phyloP scores from a whole-genome alignment of 805 yeast species.

The Saturnispora kantuleensis region DNA sequence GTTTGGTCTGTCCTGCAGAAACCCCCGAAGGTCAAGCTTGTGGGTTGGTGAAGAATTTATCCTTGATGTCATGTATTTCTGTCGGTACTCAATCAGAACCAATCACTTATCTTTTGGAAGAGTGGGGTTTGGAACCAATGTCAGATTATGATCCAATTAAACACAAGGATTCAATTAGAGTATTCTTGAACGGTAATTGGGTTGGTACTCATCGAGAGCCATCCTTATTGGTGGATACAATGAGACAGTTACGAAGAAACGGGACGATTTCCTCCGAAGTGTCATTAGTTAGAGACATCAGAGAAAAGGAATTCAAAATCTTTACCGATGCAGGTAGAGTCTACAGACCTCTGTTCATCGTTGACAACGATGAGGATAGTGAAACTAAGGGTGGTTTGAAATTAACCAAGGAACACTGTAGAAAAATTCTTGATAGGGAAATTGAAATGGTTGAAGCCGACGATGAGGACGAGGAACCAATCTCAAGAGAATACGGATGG shows the following conservation, averaged over 20 bases:
- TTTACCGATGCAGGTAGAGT: slow-evolving; percentile 99
- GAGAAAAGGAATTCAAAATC: slow-evolving; percentile 92
- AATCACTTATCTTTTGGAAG: slow-evolving; percentile 83
- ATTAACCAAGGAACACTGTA: slow-evolving; percentile 76
- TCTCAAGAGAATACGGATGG: slow-evolving; percentile 59
- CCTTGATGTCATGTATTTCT: slow-evolving; percentile 94
- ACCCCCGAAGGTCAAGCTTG: slow-evolving; percentile 99
- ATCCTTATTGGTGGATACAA: slow-evolving; percentile 79
- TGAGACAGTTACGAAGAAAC: slow-evolving; percentile 83
- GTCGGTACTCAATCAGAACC: slow-evolving; percentile 98
- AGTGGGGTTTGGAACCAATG: slow-evolving; percentile 98
- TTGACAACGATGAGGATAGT: slow-evolving; percentile 70
- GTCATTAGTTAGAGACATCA: slow-evolving; percentile 89
- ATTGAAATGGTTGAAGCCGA: slow-evolving; percentile 49
- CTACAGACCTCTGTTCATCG: slow-evolving; percentile 91
- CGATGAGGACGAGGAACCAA: slow-evolving; percentile 34
- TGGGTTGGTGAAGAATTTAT: slow-evolving; percentile 94
- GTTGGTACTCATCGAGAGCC: slow-evolving; percentile 98
- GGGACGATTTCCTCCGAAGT: slow-evolving; percentile 96
- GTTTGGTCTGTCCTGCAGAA: slow-evolving; percentile 98
- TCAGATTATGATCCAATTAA: slow-evolving; percentile 93
- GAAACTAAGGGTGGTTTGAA: slow-evolving; percentile 67
- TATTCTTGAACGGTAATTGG: slow-evolving; percentile 98
- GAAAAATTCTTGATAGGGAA: slow-evolving; percentile 52
- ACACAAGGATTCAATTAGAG: slow-evolving; percentile 83